Base-by-base conservation (phyloP, 2,329 filamentous ascomycete species). In the Pseudocercospora eumusae region DNA sequence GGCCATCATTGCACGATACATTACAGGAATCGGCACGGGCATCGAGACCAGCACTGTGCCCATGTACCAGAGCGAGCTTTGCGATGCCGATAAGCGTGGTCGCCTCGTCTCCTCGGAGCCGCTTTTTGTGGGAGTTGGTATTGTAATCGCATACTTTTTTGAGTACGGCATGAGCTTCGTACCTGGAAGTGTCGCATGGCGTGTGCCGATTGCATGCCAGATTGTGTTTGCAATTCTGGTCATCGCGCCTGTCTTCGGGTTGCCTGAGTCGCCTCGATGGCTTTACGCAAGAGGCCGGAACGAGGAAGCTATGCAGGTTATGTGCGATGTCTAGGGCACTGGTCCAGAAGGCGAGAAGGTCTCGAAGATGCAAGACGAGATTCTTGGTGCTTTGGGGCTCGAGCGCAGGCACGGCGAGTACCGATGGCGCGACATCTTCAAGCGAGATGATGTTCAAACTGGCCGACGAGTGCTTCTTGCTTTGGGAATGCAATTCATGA, bases 11-110 rank as follows among this genome's bases (percentile, higher is more conserved):
- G 81, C 78, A 1, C 74, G 81, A 11, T 76, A 82, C 27, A 74
- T 83, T 9, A 78, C 81, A 0, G 81, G 81, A 4, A 66, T 82
- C 8, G 81, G 81, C 0, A 77, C 80, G 45, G 81, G 80, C 9
- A 76, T 80, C 40, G 75, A 80, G 63, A 82, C 78, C 33, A 76
- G 75, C 0, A 81, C 79, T 0, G 78, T 79, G 0, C 80, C 80
- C 1, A 79, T 81, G 49, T 77, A 75, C 50, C 73, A 75, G 49
- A 66, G 66, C 33, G 74, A 76, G 47, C 68, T 75, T 2, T 74
- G 70, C 50, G 69, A 75, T 44, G 72, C 72, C 6, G 66, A 72
- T 49, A 69, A 70, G 25, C 70, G 74, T 33, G 74, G 73, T 18
- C 67, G 73, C 8, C 62, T 75, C 8, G 73, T 75, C 27, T 74